A percentile compares a stretch with the other conserved stretches of the same genome.
Conservation (phyloP, 352 stramenopile genomes). For the Pythium apleroticum region DNA sequence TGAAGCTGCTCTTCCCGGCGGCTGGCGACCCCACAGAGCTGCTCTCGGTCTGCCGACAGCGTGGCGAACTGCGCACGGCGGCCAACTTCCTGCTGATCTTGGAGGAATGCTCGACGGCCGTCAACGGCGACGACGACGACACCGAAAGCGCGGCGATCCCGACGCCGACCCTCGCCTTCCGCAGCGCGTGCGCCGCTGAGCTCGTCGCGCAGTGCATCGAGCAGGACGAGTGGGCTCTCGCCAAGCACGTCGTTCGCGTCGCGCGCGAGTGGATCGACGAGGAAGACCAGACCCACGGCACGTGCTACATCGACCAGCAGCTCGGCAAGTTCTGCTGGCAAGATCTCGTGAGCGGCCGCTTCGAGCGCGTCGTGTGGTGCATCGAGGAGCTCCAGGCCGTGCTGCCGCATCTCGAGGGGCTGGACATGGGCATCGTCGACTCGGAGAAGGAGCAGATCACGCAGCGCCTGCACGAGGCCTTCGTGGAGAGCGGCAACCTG, state of each 20-base stretch:
- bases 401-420: slow-evolving; percentile 34
- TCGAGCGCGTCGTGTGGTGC: slow-evolving; percentile 63
- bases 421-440: slow-evolving; percentile 12
- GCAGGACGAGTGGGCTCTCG: slow-evolving; percentile 72
- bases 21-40: slow-evolving; percentile 71
- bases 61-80: slow-evolving; percentile 70
- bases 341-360: slow-evolving; percentile 58
- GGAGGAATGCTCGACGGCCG: slow-evolving; percentile 53
- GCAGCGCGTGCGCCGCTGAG: slow-evolving; percentile 60
- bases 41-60: slow-evolving; percentile 56
- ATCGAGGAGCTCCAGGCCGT: slow-evolving; percentile 65
- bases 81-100: slow-evolving; percentile 85
- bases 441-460: slow-evolving; percentile 11
- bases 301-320: slow-evolving; percentile 61
- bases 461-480: slow-evolving; percentile 19
- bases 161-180: slow-evolving; percentile 27
- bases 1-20: slow-evolving; percentile 65
- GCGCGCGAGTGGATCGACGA: slow-evolving; percentile 75
- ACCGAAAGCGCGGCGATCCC: background rate
- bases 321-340: slow-evolving; percentile 51
- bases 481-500: slow-evolving; percentile 16
- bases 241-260: slow-evolving; percentile 77
- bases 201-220: slow-evolving; percentile 71
- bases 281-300: slow-evolving; percentile 4
- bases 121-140: slow-evolving; percentile 3